These are phyloP conservation scores for Cladophialophora psammophila DNA, from an alignment of 2,329 filamentous ascomycete species.

Conservation along the genomic window DNA sequence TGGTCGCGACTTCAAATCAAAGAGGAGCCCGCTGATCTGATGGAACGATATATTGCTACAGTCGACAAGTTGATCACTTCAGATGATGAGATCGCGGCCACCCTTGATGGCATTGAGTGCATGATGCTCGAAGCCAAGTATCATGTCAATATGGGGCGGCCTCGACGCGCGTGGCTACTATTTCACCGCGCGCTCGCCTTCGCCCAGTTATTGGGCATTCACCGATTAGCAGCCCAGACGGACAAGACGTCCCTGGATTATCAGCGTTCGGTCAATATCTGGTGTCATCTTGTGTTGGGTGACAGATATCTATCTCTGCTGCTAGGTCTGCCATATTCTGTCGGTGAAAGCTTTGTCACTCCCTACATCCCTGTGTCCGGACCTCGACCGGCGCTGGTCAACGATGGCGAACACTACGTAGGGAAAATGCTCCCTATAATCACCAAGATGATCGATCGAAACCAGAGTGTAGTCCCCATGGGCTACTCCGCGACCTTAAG, in stretches of 20 bases:
- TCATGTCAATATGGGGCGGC: conserved; percentile 63
- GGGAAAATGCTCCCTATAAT: conserved; percentile 46
- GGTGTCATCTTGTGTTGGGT: conserved; percentile 50
- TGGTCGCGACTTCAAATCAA: conserved; percentile 48
- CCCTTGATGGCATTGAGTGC: conserved; percentile 62
- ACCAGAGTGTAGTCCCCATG: conserved; percentile 47
- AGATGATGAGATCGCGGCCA: conserved; percentile 60
- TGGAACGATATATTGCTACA: conserved; percentile 56
- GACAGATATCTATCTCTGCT: conserved; percentile 62
- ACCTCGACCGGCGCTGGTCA: conserved; percentile 11
- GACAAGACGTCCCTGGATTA: conserved; percentile 41
- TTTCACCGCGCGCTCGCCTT: conserved; percentile 61
- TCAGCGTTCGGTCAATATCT: conserved; percentile 48
- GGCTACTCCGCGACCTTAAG: conserved; percentile 50
- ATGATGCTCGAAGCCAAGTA: conserved; percentile 60
- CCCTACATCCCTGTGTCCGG: conserved; percentile 43
- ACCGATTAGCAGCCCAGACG: conserved; percentile 46
- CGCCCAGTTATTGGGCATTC: conserved; percentile 60
- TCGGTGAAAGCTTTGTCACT: conserved; percentile 45
- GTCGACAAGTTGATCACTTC: conserved; percentile 58
- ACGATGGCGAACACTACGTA: conserved; percentile 44
- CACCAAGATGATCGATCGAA: conserved; percentile 53
- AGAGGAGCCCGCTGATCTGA: conserved; percentile 52
- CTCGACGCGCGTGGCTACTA: conserved; percentile 62
- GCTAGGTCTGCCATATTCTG: conserved; percentile 60